Evolutionary conservation across 495 filamentous ascomycete genomes (phyloP).

Genomic region (Neurospora sp.): DNA sequence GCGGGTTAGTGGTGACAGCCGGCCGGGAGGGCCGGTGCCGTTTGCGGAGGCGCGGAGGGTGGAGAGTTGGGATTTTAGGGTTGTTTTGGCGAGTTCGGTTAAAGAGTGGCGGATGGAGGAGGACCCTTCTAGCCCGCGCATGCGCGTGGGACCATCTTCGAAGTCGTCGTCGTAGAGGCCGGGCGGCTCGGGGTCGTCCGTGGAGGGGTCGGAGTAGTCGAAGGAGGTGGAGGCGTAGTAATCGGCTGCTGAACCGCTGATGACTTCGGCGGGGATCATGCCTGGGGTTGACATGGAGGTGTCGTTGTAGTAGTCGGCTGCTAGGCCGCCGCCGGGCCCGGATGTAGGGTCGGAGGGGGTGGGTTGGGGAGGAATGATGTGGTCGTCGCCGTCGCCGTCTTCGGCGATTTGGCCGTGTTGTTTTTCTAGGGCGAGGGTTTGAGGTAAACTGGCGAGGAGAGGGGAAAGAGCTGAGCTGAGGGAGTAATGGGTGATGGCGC

Average conservation of each 20-base stretch:
- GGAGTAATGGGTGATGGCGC: conserved; percentile 67
- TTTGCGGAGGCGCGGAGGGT: conserved; percentile 11
- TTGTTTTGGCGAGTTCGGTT: conserved; percentile 9
- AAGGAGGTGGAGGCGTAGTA: conserved; percentile 28
- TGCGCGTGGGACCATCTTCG: too few relatives aligned
- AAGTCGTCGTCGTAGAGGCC: conserved; percentile 16
- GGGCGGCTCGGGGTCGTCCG: conserved; percentile 15
- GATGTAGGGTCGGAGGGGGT: conserved; percentile 4
- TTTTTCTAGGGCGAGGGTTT: conserved; percentile 35
- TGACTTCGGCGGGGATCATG: not conserved
- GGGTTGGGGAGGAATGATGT: conserved; percentile 4
- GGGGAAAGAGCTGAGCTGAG: conserved; percentile 70
- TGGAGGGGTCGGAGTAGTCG: conserved; percentile 5
- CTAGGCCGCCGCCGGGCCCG: conserved; percentile 7
- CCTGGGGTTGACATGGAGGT: conserved; percentile 7
- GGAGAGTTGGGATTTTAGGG: conserved; percentile 2
- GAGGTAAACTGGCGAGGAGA: conserved; percentile 60
- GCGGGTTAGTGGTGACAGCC: not conserved
- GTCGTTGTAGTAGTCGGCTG: conserved; percentile 34
- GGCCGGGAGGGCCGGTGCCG: not conserved
- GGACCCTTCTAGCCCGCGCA: conserved; percentile 24
- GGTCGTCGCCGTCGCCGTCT: conserved; percentile 17
- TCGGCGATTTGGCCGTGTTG: conserved; percentile 42
- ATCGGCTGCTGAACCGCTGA: conserved; percentile 22
- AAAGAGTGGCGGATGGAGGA: conserved; percentile 19